Evolutionary conservation across 129 eudicot genomes (phyloP).

Genomic region (Artemisia argyi): DNA sequence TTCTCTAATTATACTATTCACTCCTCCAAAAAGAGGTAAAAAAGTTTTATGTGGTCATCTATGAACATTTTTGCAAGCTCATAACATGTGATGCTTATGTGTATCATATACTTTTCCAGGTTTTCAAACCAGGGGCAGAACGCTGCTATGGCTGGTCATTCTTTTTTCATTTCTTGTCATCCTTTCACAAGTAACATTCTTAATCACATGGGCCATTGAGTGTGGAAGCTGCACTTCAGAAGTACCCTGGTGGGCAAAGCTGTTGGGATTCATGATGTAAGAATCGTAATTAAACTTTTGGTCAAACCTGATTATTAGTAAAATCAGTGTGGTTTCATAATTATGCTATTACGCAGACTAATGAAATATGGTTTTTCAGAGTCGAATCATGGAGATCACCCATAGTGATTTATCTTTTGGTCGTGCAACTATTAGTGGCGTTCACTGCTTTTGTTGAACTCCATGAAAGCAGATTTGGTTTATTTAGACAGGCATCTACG

Average conservation of each 20-base stretch:
- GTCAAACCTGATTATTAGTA: conserved; percentile 2
- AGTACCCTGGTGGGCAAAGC: conserved; percentile 50
- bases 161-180: conserved; percentile 39
- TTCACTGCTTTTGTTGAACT: conserved; percentile 42
- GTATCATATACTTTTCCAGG: conserved; percentile 21
- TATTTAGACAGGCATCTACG: conserved; percentile 19
- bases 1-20: conserved; percentile 57
- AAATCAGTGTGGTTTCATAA: neutral
- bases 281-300: neutral
- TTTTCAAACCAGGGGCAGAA: conserved; percentile 30
- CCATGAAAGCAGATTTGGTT: conserved; percentile 41
- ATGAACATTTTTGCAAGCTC: neutral
- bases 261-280: conserved; percentile 52
- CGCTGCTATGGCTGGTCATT: conserved; percentile 35
- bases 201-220: conserved; percentile 39
- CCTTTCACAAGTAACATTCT: conserved; percentile 40
- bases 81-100: conserved; percentile 1
- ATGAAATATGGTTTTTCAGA: conserved; percentile 32
- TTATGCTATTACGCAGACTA: neutral
- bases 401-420: conserved; percentile 40
- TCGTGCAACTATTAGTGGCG: conserved; percentile 43
- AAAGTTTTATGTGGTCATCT: neutral
- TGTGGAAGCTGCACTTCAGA: conserved; percentile 34
- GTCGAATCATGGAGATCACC: conserved; percentile 47
- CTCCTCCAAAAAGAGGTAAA: conserved; percentile 72